These are phyloP conservation scores for Penicillium sp. DNA, from an alignment of 2,329 filamentous ascomycete species.

Conservation along the genomic window DNA sequence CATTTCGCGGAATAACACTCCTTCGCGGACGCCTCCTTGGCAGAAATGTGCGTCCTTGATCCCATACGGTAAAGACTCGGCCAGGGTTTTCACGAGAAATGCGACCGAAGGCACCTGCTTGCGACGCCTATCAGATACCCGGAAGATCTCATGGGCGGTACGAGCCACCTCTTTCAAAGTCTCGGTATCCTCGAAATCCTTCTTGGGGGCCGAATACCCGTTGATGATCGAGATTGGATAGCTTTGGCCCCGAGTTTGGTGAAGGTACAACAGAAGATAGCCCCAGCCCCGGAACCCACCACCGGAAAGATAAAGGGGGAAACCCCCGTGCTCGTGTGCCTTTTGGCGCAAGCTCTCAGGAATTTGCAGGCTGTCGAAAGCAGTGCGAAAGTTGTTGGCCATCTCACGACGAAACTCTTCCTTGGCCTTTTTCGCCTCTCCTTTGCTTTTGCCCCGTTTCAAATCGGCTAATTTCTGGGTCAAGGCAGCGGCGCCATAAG, in stretches of 20 bases:
- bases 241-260: conserved; percentile 63
- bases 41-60: conserved; percentile 80
- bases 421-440: conserved; percentile 48
- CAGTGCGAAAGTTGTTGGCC: conserved; percentile 58
- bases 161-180: conserved; percentile 31
- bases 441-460: conserved; percentile 40
- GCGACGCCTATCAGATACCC: conserved; percentile 77
- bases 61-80: conserved; percentile 65
- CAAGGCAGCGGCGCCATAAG: conserved; percentile 70
- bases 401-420: conserved; percentile 48
- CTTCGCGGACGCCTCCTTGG: conserved; percentile 83
- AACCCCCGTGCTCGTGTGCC: conserved; percentile 52
- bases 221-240: conserved; percentile 84
- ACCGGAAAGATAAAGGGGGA: conserved; percentile 81
- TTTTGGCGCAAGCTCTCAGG: conserved; percentile 57
- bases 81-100: conserved; percentile 73
- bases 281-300: conserved; percentile 90
- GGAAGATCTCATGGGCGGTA: conserved; percentile 55
- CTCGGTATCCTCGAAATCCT: conserved; percentile 36
- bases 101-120: conserved; percentile 81
- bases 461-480: conserved; percentile 58
- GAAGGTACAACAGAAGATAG: conserved; percentile 79
- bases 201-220: conserved; percentile 65
- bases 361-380: conserved; percentile 62
- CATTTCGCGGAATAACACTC: conserved; percentile 71